Base-by-base conservation (phyloP, 768 basidiomycete species). In the Leccinum sublutescens region DNA sequence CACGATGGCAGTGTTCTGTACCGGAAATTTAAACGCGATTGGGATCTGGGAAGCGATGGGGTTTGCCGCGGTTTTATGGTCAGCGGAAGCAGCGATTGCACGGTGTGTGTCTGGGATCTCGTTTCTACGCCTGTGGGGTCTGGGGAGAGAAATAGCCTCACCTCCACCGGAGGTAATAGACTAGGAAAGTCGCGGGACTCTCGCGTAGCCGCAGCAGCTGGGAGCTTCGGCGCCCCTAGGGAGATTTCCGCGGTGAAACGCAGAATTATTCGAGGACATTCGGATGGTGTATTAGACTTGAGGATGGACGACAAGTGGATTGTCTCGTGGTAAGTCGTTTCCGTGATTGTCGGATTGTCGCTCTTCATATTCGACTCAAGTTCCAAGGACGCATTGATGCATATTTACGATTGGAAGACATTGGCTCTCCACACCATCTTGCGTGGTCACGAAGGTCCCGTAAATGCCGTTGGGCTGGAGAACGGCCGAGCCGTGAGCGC, bases 401-500 rank as follows among this genome's bases (percentile, higher is more conserved):
- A 88, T 17, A 85, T 96, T 7, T 95, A 92, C 86, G 76, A 88
- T 64, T 85, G 92, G 12, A 72, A 79, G 55, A 89, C 88, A 0
- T 76, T 91, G 19, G 74, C 78, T 53, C 77, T 86, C 31, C 81
- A 85, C 58, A 82, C 86, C 29, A 82, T 84, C 25, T 76, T 97
- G 52, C 76, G 82, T 25, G 94, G 93, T 5, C 94, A 97, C 66
- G 87, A 92, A 61, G 94, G 95, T 2, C 94, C 94, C 2, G 94
- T 97, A 19, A 97, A 96, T 65, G 91, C 94, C 12, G 86, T 95
- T 34, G 91, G 91, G 10, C 74, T 95, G 45, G 88, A 92, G 74
- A 83, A 79, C 60, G 85, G 85, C 52, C 77, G 77, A 57, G 81
- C 90, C 25, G 87, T 88, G 48, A 93, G 91, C 68, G 94, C 95